Evolutionary conservation across 108 stramenopile species (phyloP).

Genomic region (Nitzschia sp.): DNA sequence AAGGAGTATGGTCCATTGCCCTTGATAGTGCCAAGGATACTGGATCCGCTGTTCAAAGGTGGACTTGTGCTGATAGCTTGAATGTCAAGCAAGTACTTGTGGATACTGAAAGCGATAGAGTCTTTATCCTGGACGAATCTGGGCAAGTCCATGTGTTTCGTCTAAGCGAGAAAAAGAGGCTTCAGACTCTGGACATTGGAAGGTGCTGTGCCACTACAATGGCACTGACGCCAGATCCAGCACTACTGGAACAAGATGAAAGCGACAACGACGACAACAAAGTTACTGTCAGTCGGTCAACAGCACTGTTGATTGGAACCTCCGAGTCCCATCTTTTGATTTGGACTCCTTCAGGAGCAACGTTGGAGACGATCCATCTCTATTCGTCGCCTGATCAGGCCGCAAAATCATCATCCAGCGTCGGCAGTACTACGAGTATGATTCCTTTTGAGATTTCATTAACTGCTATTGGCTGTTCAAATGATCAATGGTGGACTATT

Average conservation of each 20-base stretch:
- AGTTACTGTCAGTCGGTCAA: neutral
- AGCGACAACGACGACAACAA: neutral
- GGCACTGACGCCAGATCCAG: constrained; percentile 3
- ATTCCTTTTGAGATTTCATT: neutral
- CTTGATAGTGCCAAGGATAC: neutral
- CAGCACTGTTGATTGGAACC: neutral
- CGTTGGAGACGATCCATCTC: neutral
- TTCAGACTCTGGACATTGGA: neutral
- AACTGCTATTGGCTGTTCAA: neutral
- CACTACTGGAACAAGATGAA: neutral
- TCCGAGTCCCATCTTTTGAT: neutral
- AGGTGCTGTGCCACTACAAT: neutral
- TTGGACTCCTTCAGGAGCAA: neutral
- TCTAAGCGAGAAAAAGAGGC: neutral
- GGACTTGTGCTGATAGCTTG: neutral
- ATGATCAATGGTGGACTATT: neutral
- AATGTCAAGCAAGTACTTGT: neutral
- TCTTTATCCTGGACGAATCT: neutral
- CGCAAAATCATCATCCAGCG: neutral
- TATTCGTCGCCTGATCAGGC: neutral
- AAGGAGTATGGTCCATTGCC: neutral
- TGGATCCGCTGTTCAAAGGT: neutral
- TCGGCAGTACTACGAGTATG: neutral
- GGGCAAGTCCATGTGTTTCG: neutral
- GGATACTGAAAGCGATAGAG: neutral